Evolutionary conservation across 805 yeast species (phyloP).

Genomic region (Yamadazyma scolyti): DNA sequence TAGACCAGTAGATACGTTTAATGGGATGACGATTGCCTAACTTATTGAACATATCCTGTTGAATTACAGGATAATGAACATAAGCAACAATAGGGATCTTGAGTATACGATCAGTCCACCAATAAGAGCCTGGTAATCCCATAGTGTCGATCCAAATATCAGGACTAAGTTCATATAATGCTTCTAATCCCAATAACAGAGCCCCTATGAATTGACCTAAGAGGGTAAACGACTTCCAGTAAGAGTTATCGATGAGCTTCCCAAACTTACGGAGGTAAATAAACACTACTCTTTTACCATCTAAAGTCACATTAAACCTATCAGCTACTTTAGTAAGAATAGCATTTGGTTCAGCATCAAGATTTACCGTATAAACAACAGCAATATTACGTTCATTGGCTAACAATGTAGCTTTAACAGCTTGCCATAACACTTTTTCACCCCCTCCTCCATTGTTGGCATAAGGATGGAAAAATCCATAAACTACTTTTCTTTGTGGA

Average conservation of each 20-base stretch:
- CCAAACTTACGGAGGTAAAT: constrained; percentile 53
- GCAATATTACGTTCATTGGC: constrained; percentile 49
- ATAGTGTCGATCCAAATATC: constrained; percentile 94
- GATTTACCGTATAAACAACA: constrained; percentile 71
- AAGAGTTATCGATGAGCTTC: constrained; percentile 59
- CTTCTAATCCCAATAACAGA: constrained; percentile 62
- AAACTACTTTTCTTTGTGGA: constrained; percentile 42
- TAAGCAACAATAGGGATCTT: constrained; percentile 79
- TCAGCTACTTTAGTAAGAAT: constrained; percentile 50
- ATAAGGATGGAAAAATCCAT: constrained; percentile 93
- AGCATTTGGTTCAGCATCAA: constrained; percentile 42
- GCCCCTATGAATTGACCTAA: constrained; percentile 89
- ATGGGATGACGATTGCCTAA: constrained; percentile 38
- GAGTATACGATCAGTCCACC: constrained; percentile 52
- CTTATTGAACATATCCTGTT: constrained; percentile 78
- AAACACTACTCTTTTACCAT: constrained; percentile 48
- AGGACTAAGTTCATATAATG: constrained; percentile 64
- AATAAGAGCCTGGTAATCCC: constrained; percentile 89
- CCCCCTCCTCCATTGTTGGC: constrained; percentile 99
- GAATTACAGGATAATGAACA: constrained; percentile 93
- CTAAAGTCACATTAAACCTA: constrained; percentile 54
- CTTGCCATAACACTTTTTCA: constrained; percentile 94
- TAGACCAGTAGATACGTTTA: constrained; percentile 67
- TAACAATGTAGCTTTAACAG: constrained; percentile 66
- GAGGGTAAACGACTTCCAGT: constrained; percentile 79